A percentile compares a stretch with the other conserved stretches of the same genome.
Conservation (phyloP, 306 rosid species). For the Glycine soja region DNA sequence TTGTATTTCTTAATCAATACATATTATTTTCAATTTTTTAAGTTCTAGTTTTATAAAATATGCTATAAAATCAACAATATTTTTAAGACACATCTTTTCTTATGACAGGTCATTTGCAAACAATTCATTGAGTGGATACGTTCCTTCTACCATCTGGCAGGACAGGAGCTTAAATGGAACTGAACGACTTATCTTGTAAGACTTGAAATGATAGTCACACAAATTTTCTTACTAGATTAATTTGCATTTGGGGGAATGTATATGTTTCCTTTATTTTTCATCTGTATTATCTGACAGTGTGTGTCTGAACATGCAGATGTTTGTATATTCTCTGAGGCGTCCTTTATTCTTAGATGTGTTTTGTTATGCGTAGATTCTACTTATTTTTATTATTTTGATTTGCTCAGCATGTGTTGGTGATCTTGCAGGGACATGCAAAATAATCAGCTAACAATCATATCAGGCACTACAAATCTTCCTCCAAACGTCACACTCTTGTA, state of each 20-base stretch:
- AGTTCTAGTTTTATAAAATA: background rate
- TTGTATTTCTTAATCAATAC: too few species aligned
- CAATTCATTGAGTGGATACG: conserved; percentile 68
- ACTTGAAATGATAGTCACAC: conserved; percentile 12
- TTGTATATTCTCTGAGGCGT: background rate
- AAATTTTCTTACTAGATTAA: background rate
- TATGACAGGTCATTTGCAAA: conserved; percentile 78
- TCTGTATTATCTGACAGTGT: background rate
- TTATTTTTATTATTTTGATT: background rate
- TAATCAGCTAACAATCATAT: conserved; percentile 61
- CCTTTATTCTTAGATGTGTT: conserved; percentile 1
- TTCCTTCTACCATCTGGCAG: conserved; percentile 79
- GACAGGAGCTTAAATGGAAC: conserved; percentile 50
- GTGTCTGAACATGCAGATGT: background rate
- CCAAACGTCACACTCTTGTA: conserved; percentile 76
- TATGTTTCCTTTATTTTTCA: background rate
- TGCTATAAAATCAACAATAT: conserved; percentile 12
- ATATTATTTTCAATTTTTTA: too few species aligned
- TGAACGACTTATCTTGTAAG: conserved; percentile 68
- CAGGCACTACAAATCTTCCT: conserved; percentile 63
- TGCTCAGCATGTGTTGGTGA: conserved; percentile 42
- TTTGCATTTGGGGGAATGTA: background rate
- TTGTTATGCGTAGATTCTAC: conserved; percentile 6
- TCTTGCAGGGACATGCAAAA: conserved; percentile 77
- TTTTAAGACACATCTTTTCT: conserved; percentile 23